These are phyloP conservation scores for Anastatica hierochuntica DNA, from an alignment of 345 rosid species.

Conservation along the genomic window DNA sequence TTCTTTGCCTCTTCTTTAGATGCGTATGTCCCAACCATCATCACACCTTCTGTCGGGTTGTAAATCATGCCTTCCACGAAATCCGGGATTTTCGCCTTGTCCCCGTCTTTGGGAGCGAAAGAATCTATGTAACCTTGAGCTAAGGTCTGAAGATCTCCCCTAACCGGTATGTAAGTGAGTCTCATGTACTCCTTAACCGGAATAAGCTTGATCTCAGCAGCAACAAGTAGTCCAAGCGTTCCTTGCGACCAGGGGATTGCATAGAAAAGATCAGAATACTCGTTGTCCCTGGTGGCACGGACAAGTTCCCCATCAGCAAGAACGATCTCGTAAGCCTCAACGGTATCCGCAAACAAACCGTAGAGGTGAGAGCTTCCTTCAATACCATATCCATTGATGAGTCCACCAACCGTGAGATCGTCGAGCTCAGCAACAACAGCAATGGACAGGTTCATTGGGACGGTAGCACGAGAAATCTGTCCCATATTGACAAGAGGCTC, in stretches of 20 bases:
- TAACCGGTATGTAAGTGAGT: constrained; percentile 63
- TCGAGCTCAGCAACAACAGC: constrained; percentile 97
- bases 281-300: constrained; percentile 82
- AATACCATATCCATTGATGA: constrained; percentile 83
- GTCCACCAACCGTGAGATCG: constrained; percentile 91
- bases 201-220: constrained; percentile 85
- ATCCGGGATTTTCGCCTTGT: constrained; percentile 68
- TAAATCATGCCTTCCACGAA: constrained; percentile 84
- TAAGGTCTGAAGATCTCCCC: constrained; percentile 48
- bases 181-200: constrained; percentile 77
- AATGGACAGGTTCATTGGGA: constrained; percentile 79
- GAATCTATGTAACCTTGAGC: constrained; percentile 72
- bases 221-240: constrained; percentile 72
- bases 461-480: constrained; percentile 63
- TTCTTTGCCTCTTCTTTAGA: constrained; percentile 73
- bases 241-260: constrained; percentile 97
- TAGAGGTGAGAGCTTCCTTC: constrained; percentile 95
- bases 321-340: constrained; percentile 78
- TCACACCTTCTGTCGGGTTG: constrained; percentile 50
- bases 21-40: constrained; percentile 84
- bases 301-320: constrained; percentile 69
- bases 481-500: constrained; percentile 98
- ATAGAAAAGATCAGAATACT: constrained; percentile 75
- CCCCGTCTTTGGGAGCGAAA: constrained; percentile 75
- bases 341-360: constrained; percentile 79